These are phyloP conservation scores for Beauveria sp. DNA, from an alignment of 2,329 filamentous ascomycete genomes.

Conservation along the genomic window DNA sequence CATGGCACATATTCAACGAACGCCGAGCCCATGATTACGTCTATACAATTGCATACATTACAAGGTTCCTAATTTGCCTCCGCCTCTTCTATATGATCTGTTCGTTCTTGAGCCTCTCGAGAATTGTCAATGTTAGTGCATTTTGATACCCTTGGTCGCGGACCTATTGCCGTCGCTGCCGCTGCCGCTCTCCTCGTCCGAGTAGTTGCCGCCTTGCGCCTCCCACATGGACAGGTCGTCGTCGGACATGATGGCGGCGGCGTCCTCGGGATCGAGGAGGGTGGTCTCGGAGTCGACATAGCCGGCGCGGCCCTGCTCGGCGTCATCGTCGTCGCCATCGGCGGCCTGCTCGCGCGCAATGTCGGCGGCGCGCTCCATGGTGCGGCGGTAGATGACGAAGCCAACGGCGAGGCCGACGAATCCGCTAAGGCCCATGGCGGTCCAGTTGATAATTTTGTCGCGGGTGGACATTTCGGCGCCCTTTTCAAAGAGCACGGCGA, in stretches of 20 bases:
- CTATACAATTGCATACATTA: neutral
- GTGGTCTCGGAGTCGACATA: slow-evolving; percentile 40
- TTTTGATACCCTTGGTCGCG: neutral
- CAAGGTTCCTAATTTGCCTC: neutral
- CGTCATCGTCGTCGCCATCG: slow-evolving; percentile 20
- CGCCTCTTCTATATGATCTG: neutral
- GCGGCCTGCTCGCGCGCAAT: slow-evolving; percentile 40
- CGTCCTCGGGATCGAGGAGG: slow-evolving; percentile 40
- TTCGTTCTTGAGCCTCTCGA: neutral
- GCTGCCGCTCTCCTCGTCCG: slow-evolving; percentile 27
- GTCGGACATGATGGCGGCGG: slow-evolving; percentile 48
- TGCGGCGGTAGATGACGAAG: slow-evolving; percentile 73
- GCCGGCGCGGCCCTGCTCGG: slow-evolving; percentile 26
- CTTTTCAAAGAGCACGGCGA: slow-evolving; percentile 75
- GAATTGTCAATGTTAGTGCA: neutral
- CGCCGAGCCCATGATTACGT: neutral
- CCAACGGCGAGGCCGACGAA: slow-evolving; percentile 68
- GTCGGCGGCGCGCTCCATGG: slow-evolving; percentile 55
- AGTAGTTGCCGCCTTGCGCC: slow-evolving; percentile 20
- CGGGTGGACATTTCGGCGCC: slow-evolving; percentile 73
- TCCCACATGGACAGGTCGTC: slow-evolving; percentile 55
- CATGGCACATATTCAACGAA: neutral
- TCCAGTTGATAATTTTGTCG: slow-evolving; percentile 77
- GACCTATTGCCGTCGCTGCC: slow-evolving; percentile 20
- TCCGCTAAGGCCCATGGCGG: slow-evolving; percentile 67